These are phyloP conservation scores for Westerdykella ornata DNA, from an alignment of 2,329 filamentous ascomycete genomes.

Conservation along the genomic window DNA sequence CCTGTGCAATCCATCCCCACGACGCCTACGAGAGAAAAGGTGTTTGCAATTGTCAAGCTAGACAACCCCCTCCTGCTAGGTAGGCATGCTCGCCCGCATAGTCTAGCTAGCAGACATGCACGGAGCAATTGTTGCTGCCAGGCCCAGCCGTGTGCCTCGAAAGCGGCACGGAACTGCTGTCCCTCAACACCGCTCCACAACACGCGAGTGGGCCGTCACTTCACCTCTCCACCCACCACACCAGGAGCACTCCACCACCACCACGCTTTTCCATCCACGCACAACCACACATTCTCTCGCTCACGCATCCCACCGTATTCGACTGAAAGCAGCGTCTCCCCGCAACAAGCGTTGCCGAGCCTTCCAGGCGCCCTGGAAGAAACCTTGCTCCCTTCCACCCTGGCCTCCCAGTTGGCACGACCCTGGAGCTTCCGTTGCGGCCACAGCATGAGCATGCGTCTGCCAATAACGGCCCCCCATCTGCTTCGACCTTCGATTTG, in stretches of 20 bases:
- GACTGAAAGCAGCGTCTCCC: conserved; percentile 25
- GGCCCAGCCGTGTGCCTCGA: conserved; percentile 1
- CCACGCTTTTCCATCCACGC: conserved; percentile 6
- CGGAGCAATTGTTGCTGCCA: not conserved
- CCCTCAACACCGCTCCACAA: conserved; percentile 7
- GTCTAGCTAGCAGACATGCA: not conserved
- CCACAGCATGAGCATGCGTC: conserved; percentile 28
- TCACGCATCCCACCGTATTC: too few species aligned
- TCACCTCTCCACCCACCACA: conserved; percentile 6
- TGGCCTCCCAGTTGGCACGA: conserved; percentile 24
- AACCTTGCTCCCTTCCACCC: conserved; percentile 11
- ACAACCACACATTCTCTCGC: conserved; percentile 13
- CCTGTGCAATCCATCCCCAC: too few species aligned
- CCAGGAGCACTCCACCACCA: not conserved
- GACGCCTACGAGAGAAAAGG: conserved; percentile 1
- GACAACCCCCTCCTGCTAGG: conserved; percentile 9
- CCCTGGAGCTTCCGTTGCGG: conserved; percentile 35
- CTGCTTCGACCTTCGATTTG: conserved; percentile 30
- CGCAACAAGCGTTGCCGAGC: conserved; percentile 42
- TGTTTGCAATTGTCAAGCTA: conserved; percentile 19
- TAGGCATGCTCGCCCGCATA: conserved; percentile 21
- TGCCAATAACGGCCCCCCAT: conserved; percentile 34
- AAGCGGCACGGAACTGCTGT: conserved; percentile 1
- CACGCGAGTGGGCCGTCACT: not conserved
- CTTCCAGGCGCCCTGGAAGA: conserved; percentile 15